Conservation (phyloP, 306 rosid species). For the Lathyrus oleraceus region DNA sequence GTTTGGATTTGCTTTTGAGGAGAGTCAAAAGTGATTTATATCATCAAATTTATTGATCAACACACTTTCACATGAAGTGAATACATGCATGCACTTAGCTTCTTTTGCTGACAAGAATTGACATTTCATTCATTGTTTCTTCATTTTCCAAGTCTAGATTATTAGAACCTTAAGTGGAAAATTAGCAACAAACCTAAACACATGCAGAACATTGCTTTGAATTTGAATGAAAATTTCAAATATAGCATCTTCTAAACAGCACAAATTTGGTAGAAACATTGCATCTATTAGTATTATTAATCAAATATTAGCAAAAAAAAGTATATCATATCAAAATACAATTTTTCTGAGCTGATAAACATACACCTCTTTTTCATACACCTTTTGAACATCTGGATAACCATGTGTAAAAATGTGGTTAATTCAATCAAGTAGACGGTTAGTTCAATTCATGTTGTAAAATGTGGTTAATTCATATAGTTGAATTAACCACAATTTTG, state of each 20-base stretch:
- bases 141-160: constrained; percentile 9
- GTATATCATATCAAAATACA: not conserved
- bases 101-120: not conserved
- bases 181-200: constrained; percentile 34
- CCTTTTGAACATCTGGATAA: too few species aligned
- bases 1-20: not conserved
- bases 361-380: too few species aligned
- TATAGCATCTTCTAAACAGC: too few species aligned
- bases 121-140: not conserved
- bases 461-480: too few species aligned
- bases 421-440: too few species aligned
- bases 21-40: not conserved
- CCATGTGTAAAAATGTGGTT: too few species aligned
- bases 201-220: not conserved
- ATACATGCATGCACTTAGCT: not conserved
- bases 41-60: not conserved
- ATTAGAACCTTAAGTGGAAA: constrained; percentile 20
- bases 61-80: not conserved
- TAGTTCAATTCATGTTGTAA: too few species aligned
- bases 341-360: not conserved
- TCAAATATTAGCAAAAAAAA: not conserved
- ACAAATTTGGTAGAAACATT: not conserved
- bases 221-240: too few species aligned
- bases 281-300: not conserved
- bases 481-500: too few species aligned